Evolutionary conservation across 2,329 filamentous ascomycete genomes (phyloP).

Genomic region (Microascus cirrosus): DNA sequence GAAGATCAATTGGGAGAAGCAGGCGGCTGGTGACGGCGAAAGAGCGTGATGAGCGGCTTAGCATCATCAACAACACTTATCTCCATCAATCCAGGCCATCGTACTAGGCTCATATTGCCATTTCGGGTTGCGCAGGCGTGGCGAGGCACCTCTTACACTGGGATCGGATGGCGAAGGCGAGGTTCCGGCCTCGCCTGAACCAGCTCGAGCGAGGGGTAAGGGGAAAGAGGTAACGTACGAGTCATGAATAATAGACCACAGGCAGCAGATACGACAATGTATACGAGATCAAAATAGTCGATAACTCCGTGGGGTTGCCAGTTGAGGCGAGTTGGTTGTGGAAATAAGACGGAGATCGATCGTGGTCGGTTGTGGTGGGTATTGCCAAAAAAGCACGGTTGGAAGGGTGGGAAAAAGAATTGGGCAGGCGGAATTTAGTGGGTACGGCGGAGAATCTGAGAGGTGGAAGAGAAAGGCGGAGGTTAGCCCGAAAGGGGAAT

Average conservation of each 20-base stretch:
- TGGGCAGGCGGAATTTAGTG: constrained; percentile 8
- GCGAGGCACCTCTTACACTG: not conserved
- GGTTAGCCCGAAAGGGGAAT: constrained; percentile 14
- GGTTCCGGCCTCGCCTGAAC: not conserved
- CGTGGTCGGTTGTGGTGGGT: constrained; percentile 2
- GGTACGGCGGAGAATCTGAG: constrained; percentile 11
- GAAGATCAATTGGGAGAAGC: constrained; percentile 28
- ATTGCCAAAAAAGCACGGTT: constrained; percentile 5
- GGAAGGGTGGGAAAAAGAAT: constrained; percentile 6
- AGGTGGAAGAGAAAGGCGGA: constrained; percentile 10
- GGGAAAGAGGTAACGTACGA: constrained; percentile 29
- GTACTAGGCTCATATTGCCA: not conserved
- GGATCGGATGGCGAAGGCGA: constrained; percentile 1
- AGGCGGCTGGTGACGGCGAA: not conserved
- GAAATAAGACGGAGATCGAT: constrained; percentile 5
- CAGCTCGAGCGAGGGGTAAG: not conserved
- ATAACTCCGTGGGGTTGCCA: constrained; percentile 4
- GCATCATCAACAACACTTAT: constrained; percentile 1
- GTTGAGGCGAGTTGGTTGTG: not conserved
- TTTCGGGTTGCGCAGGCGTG: not conserved
- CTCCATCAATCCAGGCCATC: constrained; percentile 1
- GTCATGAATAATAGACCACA: constrained; percentile 31
- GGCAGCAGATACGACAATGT: constrained; percentile 15
- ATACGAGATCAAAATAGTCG: not conserved
- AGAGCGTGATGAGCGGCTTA: not conserved